Percentiles rank a stretch among this genome's conserved stretches.
Conservation (phyloP, 352 stramenopile species). For the Pythium vanterpoolii region DNA sequence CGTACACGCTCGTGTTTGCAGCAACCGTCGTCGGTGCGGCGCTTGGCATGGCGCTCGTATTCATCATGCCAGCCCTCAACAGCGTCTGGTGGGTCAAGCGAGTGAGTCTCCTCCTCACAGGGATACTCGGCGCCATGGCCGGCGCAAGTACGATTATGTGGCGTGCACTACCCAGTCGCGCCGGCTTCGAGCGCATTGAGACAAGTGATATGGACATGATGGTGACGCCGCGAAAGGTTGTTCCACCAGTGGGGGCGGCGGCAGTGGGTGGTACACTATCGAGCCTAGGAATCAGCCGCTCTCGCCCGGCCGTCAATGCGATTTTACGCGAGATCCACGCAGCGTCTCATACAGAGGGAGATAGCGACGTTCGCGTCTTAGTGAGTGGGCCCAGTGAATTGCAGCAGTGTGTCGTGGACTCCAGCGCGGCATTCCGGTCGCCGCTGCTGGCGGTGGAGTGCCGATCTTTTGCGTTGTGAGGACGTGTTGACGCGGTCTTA, state of each 20-base stretch:
- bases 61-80: conserved; percentile 1
- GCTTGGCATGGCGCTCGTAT: conserved; percentile 17
- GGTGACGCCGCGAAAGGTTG: neutral
- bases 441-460: conserved; percentile 19
- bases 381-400: conserved; percentile 23
- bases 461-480: conserved; percentile 23
- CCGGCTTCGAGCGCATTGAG: conserved; percentile 15
- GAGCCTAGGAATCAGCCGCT: conserved; percentile 2
- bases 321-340: conserved; percentile 15
- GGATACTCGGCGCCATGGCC: conserved; percentile 9
- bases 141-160: conserved; percentile 19
- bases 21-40: conserved; percentile 6
- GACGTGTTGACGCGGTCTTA: neutral
- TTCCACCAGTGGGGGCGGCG: neutral
- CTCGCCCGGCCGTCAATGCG: conserved; percentile 9
- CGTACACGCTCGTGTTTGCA: conserved; percentile 9
- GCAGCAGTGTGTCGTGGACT: conserved; percentile 9
- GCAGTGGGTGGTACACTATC: neutral
- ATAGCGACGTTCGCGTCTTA: conserved; percentile 10
- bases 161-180: conserved; percentile 7
- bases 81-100: conserved; percentile 23
- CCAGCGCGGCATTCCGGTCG: conserved; percentile 3
- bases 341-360: neutral
- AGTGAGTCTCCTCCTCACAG: conserved; percentile 7
- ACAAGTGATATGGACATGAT: conserved; percentile 8